phyloP scores from a whole-genome alignment of 495 filamentous ascomycete species.

The Penicillium bialowiezense region DNA sequence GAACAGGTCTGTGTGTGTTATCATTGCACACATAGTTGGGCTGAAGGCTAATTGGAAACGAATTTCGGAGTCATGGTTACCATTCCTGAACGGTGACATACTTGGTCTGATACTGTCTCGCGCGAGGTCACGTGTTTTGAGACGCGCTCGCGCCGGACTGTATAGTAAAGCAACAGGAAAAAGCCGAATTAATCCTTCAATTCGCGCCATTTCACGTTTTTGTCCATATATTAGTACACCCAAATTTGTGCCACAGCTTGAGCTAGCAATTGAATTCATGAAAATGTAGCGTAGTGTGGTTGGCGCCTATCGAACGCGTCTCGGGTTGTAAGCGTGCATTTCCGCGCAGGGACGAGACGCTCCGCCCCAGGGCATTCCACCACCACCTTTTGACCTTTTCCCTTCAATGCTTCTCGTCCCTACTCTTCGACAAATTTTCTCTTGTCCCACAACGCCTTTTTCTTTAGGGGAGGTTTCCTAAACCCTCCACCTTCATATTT shows the following conservation, averaged over 20 bases:
- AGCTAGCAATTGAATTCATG: constrained; percentile 11
- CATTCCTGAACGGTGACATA: constrained; percentile 6
- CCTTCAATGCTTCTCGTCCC: constrained; percentile 26
- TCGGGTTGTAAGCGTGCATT: constrained; percentile 49
- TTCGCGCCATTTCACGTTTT: constrained; percentile 8
- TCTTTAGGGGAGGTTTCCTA: constrained; percentile 7
- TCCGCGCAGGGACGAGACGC: constrained; percentile 42
- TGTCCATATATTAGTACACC: background rate
- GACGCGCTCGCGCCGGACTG: constrained; percentile 26
- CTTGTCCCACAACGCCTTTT: constrained; percentile 16
- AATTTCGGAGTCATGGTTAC: constrained; percentile 3
- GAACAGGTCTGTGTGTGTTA: too few species aligned
- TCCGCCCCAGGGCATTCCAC: constrained; percentile 40
- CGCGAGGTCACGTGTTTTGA: constrained; percentile 27
- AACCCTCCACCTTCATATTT: constrained; percentile 3
- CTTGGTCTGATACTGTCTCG: constrained; percentile 16
- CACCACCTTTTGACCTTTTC: constrained; percentile 38
- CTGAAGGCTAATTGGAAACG: background rate
- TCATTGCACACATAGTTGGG: background rate
- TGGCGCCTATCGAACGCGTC: constrained; percentile 50
- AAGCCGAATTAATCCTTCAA: background rate
- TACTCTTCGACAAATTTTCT: constrained; percentile 20
- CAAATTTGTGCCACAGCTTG: background rate
- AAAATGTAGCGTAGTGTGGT: constrained; percentile 36
- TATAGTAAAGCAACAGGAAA: constrained; percentile 6